Evolutionary conservation across 257 asterid species (phyloP), one percentile per base, ranked within the genome.

Genomic region (Paulownia fortunei): DNA sequence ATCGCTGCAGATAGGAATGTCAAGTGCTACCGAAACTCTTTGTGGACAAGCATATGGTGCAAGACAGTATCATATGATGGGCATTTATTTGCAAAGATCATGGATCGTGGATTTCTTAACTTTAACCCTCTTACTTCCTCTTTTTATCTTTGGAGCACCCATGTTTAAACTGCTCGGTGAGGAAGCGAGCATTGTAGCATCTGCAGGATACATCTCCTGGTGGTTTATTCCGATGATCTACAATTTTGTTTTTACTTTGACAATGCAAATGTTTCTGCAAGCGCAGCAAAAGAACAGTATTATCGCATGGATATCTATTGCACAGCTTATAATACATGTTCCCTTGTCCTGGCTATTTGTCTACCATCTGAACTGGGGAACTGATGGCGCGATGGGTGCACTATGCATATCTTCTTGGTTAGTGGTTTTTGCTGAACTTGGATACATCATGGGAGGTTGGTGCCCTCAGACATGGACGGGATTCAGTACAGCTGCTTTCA

Each of bases 41-140:
- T 91, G 97, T 55, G 97, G 97, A 24, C 97, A 91, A 86, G 90
- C 97, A 6, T 89, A 71, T 59, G 94, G 97, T 4, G 97, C 97
- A 42, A 84, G 86, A 69, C 97, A 91, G 59, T 60, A 86, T 39
- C 94, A 91, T 27, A 91, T 91, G 97, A 79, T 91, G 89, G 97
- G 97, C 5, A 77, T 91, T 54, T 91, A 91, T 79, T 65, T 91
- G 85, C 94, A 91, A 79, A 44, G 97, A 72, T 91, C 97, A 11
- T 91, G 97, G 97, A 81, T 91, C 19, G 92, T 91, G 13, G 94
- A 88, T 83, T 74, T 89, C 77, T 15, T 89, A 21, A 83, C 92
- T 3, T 39, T 84, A 58, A 89, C 94, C 5, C 46, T 85, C 52
- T 79, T 87, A 60, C 84, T 91, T 2, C 97, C 97, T 0, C 65